Evolutionary conservation across 768 basidiomycete species (phyloP).

Genomic region (Russula virescens): DNA sequence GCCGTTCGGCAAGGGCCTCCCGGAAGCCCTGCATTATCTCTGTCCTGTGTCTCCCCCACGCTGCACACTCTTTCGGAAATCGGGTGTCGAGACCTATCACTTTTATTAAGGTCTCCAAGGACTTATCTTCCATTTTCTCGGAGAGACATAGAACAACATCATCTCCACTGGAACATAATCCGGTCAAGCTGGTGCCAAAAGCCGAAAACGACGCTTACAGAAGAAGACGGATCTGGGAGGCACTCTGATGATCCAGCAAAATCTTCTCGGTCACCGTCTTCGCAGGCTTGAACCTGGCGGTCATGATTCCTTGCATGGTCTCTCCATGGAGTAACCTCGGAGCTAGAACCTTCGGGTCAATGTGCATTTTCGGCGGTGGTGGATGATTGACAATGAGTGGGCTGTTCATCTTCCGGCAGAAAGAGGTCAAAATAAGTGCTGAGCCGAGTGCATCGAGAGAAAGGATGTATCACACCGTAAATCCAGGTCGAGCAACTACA

Average conservation of each 20-base stretch:
- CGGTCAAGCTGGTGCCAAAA: background rate
- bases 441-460: background rate
- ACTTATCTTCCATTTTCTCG: slow-evolving; percentile 10
- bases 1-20: background rate
- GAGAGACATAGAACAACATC: slow-evolving; percentile 14
- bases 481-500: slow-evolving; percentile 40
- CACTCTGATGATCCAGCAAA: background rate
- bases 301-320: slow-evolving; percentile 23
- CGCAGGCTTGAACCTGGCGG: slow-evolving; percentile 7
- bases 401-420: slow-evolving; percentile 5
- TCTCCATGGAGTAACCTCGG: slow-evolving; percentile 24
- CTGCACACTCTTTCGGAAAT: background rate
- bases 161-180: background rate
- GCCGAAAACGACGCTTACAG: background rate
- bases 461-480: slow-evolving; percentile 38
- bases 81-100: background rate
- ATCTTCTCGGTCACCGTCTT: background rate
- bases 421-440: background rate
- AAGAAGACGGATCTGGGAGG: slow-evolving; percentile 3
- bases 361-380: background rate
- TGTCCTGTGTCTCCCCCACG: background rate
- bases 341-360: background rate
- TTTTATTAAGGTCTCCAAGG: slow-evolving; percentile 5
- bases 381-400: background rate
- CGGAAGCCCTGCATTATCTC: background rate